Conservation (phyloP, 164 flowering plant genomes). For the Macadamia tetraphylla region DNA sequence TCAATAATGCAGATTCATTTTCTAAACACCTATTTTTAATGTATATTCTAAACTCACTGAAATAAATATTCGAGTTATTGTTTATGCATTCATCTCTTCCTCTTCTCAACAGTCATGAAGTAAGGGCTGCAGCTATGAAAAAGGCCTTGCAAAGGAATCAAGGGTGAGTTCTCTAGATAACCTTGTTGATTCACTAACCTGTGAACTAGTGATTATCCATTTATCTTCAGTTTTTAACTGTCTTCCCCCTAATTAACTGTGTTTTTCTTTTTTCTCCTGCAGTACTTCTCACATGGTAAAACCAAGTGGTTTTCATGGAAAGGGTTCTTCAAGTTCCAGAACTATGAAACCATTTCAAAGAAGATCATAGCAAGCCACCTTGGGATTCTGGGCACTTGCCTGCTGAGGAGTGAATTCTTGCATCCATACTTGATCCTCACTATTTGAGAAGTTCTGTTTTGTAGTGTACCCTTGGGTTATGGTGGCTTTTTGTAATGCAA, state of each 20-base stretch:
- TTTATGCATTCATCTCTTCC: background rate
- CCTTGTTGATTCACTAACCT: background rate
- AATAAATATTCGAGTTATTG: background rate
- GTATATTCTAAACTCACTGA: background rate
- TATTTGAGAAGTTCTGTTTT: background rate
- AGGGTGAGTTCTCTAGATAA: conserved; percentile 24
- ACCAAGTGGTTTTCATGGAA: conserved; percentile 24
- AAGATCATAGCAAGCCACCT: conserved; percentile 9
- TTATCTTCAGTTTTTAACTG: background rate
- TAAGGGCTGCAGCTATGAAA: conserved; percentile 51
- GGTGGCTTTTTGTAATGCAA: background rate
- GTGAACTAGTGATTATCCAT: background rate
- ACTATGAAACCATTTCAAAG: conserved; percentile 14
- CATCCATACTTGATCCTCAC: background rate
- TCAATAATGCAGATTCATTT: background rate
- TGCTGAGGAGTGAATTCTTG: background rate
- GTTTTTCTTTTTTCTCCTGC: conserved; percentile 5
- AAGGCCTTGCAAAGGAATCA: conserved; percentile 34
- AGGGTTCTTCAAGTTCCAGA: conserved; percentile 31
- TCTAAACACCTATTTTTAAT: no score
- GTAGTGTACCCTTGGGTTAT: background rate
- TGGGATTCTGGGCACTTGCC: background rate
- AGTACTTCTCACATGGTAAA: conserved; percentile 25
- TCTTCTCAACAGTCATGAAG: conserved; percentile 52
- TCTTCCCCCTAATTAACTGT: background rate